Conservation (phyloP, 768 basidiomycete species). For the Kwoniella shandongensis region DNA sequence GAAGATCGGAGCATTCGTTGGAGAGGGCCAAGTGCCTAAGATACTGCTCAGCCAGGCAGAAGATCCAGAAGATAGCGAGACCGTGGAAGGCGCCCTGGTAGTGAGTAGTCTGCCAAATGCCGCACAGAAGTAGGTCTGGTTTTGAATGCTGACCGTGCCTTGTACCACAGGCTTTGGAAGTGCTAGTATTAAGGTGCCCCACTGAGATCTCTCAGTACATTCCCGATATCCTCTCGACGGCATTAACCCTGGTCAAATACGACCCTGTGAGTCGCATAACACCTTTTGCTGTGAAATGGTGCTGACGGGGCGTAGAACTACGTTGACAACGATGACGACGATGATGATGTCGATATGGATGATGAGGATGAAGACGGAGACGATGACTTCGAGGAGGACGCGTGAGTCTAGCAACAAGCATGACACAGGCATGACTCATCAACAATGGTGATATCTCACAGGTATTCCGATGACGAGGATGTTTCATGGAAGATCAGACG, state of each 20-base stretch:
- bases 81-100: conserved; percentile 40
- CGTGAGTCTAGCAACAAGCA: conserved; percentile 59
- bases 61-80: conserved; percentile 42
- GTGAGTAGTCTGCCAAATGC: conserved; percentile 22
- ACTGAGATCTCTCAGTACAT: conserved; percentile 75
- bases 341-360: conserved; percentile 64
- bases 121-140: background rate
- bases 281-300: conserved; percentile 9
- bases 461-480: conserved; percentile 97
- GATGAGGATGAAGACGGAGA: conserved; percentile 68
- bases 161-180: conserved; percentile 70
- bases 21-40: conserved; percentile 26
- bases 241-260: conserved; percentile 78
- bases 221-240: conserved; percentile 66
- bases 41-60: conserved; percentile 30
- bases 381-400: conserved; percentile 74
- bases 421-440: background rate
- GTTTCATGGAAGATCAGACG: conserved; percentile 96
- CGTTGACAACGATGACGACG: conserved; percentile 61
- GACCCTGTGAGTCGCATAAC: conserved; percentile 69
- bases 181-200: conserved; percentile 77
- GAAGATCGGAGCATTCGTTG: conserved; percentile 30
- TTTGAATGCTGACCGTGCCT: background rate
- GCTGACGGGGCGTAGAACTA: conserved; percentile 61
- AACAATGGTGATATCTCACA: conserved; percentile 45